phyloP scores from a whole-genome alignment of 2,329 filamentous ascomycete genomes.

The Cladosporium sp. region DNA sequence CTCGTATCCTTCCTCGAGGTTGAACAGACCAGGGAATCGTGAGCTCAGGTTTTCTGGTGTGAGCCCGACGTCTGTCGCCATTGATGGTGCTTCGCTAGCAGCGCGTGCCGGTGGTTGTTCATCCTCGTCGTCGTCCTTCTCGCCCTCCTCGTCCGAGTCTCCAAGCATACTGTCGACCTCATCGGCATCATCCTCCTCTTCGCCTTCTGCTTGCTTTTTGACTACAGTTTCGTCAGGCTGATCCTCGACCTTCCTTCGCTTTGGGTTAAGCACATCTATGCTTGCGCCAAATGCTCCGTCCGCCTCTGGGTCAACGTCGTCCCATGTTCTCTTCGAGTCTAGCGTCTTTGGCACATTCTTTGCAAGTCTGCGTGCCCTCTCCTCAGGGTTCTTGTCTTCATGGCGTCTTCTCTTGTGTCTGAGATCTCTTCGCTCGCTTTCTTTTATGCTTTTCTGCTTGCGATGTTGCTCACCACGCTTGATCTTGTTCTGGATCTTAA shows the following conservation, averaged over 20 bases:
- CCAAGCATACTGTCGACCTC: conserved; percentile 80
- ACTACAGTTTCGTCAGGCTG: conserved; percentile 22
- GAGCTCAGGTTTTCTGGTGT: conserved; percentile 61
- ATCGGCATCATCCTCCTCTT: conserved; percentile 52
- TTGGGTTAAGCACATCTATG: conserved; percentile 48
- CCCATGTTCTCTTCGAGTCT: conserved; percentile 88
- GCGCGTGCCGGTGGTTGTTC: conserved; percentile 29
- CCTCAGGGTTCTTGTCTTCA: conserved; percentile 77
- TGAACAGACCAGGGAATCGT: conserved; percentile 62
- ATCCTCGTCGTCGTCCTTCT: conserved; percentile 46
- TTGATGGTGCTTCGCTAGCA: conserved; percentile 52
- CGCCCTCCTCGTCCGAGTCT: conserved; percentile 53
- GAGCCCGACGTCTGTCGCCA: conserved; percentile 60
- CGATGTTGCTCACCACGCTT: conserved; percentile 76
- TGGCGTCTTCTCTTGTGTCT: conserved; percentile 79
- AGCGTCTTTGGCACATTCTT: conserved; percentile 79
- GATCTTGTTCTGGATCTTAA: conserved; percentile 57
- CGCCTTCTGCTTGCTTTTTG: conserved; percentile 38
- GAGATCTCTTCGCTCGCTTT: conserved; percentile 72
- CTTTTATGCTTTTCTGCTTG: conserved; percentile 73
- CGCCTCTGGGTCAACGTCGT: conserved; percentile 52
- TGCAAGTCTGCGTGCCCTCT: conserved; percentile 71
- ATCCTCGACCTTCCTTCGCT: conserved; percentile 44
- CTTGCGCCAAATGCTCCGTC: conserved; percentile 42
- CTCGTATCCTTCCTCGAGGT: conserved; percentile 50